Base-by-base conservation (phyloP, 345 rosid genomes). In the Anacardium occidentale region DNA sequence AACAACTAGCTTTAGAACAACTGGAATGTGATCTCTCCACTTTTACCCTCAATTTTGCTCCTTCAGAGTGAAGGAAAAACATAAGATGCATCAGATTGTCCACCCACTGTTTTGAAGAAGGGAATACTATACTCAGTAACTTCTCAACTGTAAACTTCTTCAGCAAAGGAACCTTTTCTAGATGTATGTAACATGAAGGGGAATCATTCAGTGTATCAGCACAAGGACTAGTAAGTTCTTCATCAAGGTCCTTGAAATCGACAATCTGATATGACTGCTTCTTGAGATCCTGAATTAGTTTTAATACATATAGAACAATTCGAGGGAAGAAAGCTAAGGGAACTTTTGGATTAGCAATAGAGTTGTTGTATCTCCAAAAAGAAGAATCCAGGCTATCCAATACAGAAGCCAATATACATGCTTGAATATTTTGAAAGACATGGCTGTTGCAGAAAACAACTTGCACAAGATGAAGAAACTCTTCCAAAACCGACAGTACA, bases 271-370 rank as follows among this genome's bases (percentile, higher is more conserved):
- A 73, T 54, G 85, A 70, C 51, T 80, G 94, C 65, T 83, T 82
- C 77, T 83, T 90, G 81, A 95, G 78, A 73, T 91, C 98, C 78
- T 85, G 84, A 75, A 91, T 78, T 76, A 92, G 91, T 78, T 88
- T 88, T 70, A 88, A 73, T 55, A 84, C 59, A 72, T 75, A 87
- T 66, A 87, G 53, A 66, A 89, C 94, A 78, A 81, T 83, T 68
- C 82, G 96, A 74, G 99, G 96, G 78, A 88, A 89, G 83, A 84
- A 92, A 52, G 85, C 89, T 55, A 92, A 77, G n/a, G 94, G 94
- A 52, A 84, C 87, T 80, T 80, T 83, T 81, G 79, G 48, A 73
- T 74, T 88, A 52, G 80, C 71, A 73, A 84, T 68, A 58, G 88
- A 80, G 71, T 72, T 85, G 74, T 82, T 86, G 71, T 85, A 86